Evolutionary conservation across 164 flowering plant species (phyloP), one percentile per base, ranked within the genome.

Genomic region (Magnolia kwangsiensis): DNA sequence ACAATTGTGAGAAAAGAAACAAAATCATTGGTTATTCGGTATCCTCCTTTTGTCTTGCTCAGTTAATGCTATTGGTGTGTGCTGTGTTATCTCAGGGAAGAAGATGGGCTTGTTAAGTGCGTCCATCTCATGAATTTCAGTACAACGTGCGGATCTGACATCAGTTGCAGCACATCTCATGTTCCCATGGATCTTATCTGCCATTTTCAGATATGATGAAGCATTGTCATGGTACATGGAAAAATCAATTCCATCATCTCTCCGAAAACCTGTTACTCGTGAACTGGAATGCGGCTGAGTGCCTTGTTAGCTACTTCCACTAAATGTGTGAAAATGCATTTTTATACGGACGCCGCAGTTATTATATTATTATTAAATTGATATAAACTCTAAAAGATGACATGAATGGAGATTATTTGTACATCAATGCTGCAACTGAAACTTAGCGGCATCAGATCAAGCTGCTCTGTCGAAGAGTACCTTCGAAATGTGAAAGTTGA

Each of bases 61-160:
- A 94, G 98, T 90, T 95, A 78, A 50, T 92, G 92, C 1, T 91
- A 91, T 80, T 92, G 91, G 78, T 94, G 95, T 13, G 95, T 37
- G 45, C 45, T 5, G 45, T 3, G 45, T 37, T 37, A 37, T 37
- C 45, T 37, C 7, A 4, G 97, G n/a, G 95, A 94, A 75, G 98
- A 94, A 84, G 98, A 94, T 84, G 98, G 93, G 8, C 80, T 94
- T 5, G 83, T 96, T 90, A 75, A 86, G 87, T 77, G 45, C 67
- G 16, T 55, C 45, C 18, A 9, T 16, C 61, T 11, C 67, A n/a
- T 64, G 67, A 64, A n/a, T n/a, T 64, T 8, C 67, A 64, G 67
- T 37, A 49, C 27, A 69, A 37, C 29, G 45, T 29, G 27, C 7
- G 7, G 27, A 69, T 69, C 71, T 1, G n/a, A 69, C 49, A 69